Percentiles rank a stretch among this genome's conserved stretches.
Evolutionary conservation across 2,329 filamentous ascomycete genomes (phyloP).

Genomic region (Akanthomyces dipterigenus): DNA sequence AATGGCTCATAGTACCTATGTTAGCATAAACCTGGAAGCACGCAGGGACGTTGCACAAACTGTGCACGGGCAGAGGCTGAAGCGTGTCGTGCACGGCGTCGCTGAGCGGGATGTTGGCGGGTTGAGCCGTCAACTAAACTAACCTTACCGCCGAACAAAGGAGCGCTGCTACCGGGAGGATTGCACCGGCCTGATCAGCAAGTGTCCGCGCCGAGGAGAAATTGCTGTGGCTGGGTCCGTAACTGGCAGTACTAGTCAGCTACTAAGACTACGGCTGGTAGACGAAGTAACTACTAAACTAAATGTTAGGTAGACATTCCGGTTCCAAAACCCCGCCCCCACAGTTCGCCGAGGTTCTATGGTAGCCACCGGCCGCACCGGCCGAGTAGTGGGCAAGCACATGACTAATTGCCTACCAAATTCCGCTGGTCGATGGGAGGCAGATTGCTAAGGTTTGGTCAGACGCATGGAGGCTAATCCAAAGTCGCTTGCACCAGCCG

Average conservation of each 20-base stretch:
- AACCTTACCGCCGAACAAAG: background rate
- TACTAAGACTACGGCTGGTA: too few relatives aligned
- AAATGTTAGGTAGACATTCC: background rate
- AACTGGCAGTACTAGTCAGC: background rate
- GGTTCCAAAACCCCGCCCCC: constrained; percentile 7
- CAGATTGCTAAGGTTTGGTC: constrained; percentile 9
- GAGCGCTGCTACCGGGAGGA: background rate
- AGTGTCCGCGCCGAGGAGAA: background rate
- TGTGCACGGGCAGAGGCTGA: background rate
- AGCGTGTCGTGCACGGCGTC: background rate
- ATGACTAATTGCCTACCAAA: constrained; percentile 7
- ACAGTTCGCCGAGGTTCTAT: constrained; percentile 14
- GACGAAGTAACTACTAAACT: too few relatives aligned
- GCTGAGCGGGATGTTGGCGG: background rate
- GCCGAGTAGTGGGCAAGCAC: constrained; percentile 1
- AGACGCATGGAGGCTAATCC: background rate
- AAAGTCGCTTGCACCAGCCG: background rate
- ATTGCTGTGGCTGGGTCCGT: constrained; percentile 2
- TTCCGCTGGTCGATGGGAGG: background rate
- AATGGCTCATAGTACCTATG: background rate
- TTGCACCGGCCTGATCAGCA: background rate
- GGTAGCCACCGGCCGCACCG: constrained; percentile 7
- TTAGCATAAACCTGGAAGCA: background rate
- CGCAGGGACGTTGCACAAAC: background rate
- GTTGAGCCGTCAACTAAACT: background rate